phyloP scores from a whole-genome alignment of 192 early-diverging fungal species.

The Coemansia sp. region DNA sequence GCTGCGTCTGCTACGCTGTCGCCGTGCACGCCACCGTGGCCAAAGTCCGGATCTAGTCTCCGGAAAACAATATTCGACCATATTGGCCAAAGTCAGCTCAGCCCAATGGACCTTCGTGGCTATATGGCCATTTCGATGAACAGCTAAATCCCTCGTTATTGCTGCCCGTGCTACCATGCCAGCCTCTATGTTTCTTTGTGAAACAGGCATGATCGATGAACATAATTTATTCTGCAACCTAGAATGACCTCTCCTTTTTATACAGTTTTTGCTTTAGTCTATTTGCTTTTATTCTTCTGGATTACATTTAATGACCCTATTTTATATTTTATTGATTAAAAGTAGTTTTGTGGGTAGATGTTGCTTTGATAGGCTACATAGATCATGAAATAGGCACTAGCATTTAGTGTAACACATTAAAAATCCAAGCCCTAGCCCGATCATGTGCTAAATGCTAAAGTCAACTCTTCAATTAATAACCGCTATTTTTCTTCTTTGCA shows the following conservation, averaged over 20 bases:
- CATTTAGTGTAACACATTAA: neutral
- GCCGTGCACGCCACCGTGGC: constrained; percentile 51
- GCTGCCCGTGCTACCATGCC: neutral
- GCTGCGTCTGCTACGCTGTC: constrained; percentile 11
- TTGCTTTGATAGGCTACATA: too few relatives aligned
- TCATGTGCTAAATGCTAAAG: too few relatives aligned
- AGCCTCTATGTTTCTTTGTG: neutral
- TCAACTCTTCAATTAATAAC: neutral
- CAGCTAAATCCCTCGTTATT: constrained; percentile 15
- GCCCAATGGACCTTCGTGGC: constrained; percentile 49
- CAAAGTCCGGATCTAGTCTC: constrained; percentile 39
- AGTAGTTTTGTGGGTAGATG: too few relatives aligned
- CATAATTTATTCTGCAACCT: neutral
- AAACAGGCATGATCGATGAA: too few relatives aligned
- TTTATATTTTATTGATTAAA: too few relatives aligned
- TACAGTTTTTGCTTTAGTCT: neutral
- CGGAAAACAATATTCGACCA: constrained; percentile 51
- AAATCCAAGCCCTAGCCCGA: too few relatives aligned
- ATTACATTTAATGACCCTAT: too few relatives aligned
- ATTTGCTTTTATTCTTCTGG: too few relatives aligned
- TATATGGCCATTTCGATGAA: constrained; percentile 50
- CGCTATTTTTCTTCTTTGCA: neutral
- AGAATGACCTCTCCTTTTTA: neutral
- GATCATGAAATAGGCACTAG: too few relatives aligned
- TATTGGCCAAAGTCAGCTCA: constrained; percentile 43